Evolutionary conservation across 2,329 filamentous ascomycete species (phyloP), one percentile per base, ranked within the genome.

Genomic region (Penicillium sp.): DNA sequence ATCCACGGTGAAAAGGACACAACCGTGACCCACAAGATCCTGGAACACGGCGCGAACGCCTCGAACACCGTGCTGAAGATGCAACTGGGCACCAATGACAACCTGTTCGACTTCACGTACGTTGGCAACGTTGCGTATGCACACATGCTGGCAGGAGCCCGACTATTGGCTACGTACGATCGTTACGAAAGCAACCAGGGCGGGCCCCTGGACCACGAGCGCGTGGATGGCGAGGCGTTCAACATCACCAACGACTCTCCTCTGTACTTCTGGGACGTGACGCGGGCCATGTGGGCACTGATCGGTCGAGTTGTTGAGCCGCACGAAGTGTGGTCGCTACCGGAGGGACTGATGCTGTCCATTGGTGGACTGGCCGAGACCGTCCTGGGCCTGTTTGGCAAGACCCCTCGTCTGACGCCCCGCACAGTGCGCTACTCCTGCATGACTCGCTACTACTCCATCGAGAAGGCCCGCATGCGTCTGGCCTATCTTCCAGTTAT

Each of bases 1-100:
- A 94, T 97, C 67, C 88, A 95, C 63, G 91, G 91, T 60, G 88
- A 93, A 64, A 87, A 87, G 59, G 93, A 98, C 72, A 80, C 81
- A 43, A 85, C 89, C 64, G 70, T 84, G 11, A 81, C 91, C 27
- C 80, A 84, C 53, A 81, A 85, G 57, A 79, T 96, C 52, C 75
- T 95, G 61, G 79, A 82, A 52, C 81, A 87, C 59, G 86, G 85
- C 64, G 75, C 77, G 49, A 77, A 80, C 34, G 68, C 69, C 11
- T 73, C 72, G 6, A 55, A 57, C 51, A 76, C 80, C 59, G 83
- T 87, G 54, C 85, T 88, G 29, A 80, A 79, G 52, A 81, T 93
- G 65, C 87, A 96, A 68, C 78, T 97, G 18, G 93, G 93, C 57
- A 70, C 81, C n/a, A 82, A 82, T 55, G 73, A 74, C 50, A 87